A percentile compares a stretch with the other conserved stretches of the same genome.
phyloP scores from a whole-genome alignment of 202 grass and related monocot genomes.

The Digitaria exilis region DNA sequence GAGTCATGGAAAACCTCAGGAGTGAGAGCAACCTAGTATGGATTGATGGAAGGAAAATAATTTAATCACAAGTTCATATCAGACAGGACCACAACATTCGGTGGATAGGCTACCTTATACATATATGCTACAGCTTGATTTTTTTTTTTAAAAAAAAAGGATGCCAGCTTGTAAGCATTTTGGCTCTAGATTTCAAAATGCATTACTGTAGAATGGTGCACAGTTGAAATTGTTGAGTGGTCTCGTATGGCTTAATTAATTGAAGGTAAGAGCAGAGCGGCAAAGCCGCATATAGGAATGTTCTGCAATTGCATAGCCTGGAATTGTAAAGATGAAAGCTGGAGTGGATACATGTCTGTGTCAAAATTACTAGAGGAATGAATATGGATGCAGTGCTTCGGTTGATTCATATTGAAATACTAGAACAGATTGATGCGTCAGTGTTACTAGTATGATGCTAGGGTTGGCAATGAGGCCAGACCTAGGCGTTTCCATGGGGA shows the following conservation, averaged over 20 bases:
- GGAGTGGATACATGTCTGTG: not conserved
- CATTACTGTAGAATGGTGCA: not conserved
- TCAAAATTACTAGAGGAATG: slow-evolving; percentile 5
- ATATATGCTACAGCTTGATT: not conserved
- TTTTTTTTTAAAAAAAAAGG: not conserved
- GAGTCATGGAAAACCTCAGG: not conserved
- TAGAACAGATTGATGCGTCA: not conserved
- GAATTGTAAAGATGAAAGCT: slow-evolving; percentile 11
- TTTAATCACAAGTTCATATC: not conserved
- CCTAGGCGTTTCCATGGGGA: not conserved
- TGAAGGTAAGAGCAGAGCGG: not conserved
- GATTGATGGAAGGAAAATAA: not conserved
- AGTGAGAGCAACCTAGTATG: not conserved
- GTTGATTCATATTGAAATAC: slow-evolving; percentile 12
- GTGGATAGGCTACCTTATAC: not conserved
- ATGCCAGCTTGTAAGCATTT: not conserved
- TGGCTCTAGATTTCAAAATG: slow-evolving; percentile 3
- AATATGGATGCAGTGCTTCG: not conserved
- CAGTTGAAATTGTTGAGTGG: not conserved
- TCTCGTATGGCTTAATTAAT: slow-evolving; percentile 27
- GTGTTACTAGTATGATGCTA: not conserved
- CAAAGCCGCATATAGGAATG: slow-evolving; percentile 5
- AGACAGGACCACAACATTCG: not conserved
- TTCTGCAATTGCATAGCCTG: not conserved
- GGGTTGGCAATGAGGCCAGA: not conserved